Base-by-base conservation (phyloP, 768 basidiomycete genomes). In the Cyclocybe aegerita region DNA sequence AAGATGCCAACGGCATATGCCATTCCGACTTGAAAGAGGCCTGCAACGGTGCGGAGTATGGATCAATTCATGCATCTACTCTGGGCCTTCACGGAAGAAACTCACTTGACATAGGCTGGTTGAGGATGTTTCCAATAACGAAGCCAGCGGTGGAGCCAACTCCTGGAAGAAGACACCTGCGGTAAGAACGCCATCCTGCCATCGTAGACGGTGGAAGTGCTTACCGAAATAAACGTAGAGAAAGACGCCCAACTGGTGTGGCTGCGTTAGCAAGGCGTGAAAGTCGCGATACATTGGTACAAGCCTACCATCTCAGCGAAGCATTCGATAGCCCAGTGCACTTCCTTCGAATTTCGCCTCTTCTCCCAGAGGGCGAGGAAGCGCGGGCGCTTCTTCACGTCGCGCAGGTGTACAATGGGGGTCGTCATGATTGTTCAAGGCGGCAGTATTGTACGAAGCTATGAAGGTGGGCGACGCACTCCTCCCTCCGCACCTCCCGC, bases 1-100 rank as follows among this genome's bases (percentile, higher is more conserved):
- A 83, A 55, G 53, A 86, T 82, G 17, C 85, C 85, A 33, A 77
- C 65, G 4, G 76, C 72, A 64, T 86, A 88, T 0, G 73, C 78
- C 31, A 81, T 58, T 23, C 83, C 86, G 14, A 86, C 67, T 33
- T 82, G 82, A 4, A 80, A 63, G 5, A 86, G 43, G 9, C 78
- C 83, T 85, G 43, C 9, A 53, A 15, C 14, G 32, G 17, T 14
- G 32, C 42, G 53, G 30, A 55, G 50, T 12, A 54, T 31, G 14
- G 33, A 3, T 16, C 23, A 15, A 4, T 35, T 7, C 31, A 12
- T 16, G 38, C 30, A 10, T 17, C 30, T 41, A 23, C 17, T 37
- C 37, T 9, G 34, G 15, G 30, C 30, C 8, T n/a, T 32, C 11
- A 11, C 8, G 4, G n/a, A 29, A 16, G 39, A 9, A 17, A 71